Evolutionary conservation across 257 asterid species (phyloP), one percentile per base, ranked within the genome.

Genomic region (Gentiana straminea): DNA sequence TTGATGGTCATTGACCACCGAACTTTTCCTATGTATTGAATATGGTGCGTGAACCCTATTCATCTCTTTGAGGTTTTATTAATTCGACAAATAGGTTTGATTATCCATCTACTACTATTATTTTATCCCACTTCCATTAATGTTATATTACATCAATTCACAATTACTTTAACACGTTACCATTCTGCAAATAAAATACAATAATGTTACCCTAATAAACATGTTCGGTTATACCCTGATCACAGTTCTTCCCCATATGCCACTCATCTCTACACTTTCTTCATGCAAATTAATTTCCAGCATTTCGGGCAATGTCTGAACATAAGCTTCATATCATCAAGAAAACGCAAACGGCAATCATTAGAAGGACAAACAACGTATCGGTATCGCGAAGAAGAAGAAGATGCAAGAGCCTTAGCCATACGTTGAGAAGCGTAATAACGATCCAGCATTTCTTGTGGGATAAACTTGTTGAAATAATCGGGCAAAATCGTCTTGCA

Each of bases 211-310:
- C n/a, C n/a, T n/a, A n/a, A 15, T 15, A 15, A 15, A 15, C 24
- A 24, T 24, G 24, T 24, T 24, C 24, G 24, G 24, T 24, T 24
- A 0, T 24, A 24, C 24, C 24, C 24, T 24, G 24, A 24, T 0
- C 4, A 47, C 65, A 66, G 5, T 35, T 44, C 57, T 58, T 46
- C 43, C 61, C 70, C 51, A 52, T 13, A 46, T 59, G 65, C 50
- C 60, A 59, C n/a, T 7, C 0, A n/a, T 15, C 9, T 45, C 37
- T 15, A 37, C 70, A 66, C 24, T 24, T 24, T 24, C 0, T 1
- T 35, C 8, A 45, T 43, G 33, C 70, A 66, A 0, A 66, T 51
- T 8, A 59, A 4, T 13, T 8, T 43, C 65, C 70, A 65, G 12
- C 65, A 59, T 0, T 58, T 7, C 0, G 57, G 55, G 38, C 65